A percentile compares a stretch with the other conserved stretches of the same genome.
Conservation (phyloP, 345 rosid species). For the Gossypium longicalyx region DNA sequence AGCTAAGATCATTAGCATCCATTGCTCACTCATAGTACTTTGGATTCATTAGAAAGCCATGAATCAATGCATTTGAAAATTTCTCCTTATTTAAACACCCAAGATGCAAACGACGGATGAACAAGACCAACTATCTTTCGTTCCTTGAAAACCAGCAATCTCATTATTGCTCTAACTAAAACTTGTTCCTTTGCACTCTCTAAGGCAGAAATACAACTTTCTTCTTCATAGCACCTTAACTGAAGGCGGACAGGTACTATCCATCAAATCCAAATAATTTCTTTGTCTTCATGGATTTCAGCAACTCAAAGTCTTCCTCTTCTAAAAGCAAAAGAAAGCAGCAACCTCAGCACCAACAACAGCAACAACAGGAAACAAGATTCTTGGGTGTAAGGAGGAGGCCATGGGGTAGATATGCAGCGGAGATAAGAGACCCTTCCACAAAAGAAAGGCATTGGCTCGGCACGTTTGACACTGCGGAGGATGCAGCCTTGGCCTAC, state of each 20-base stretch:
- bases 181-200: too few species aligned
- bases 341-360: conserved; percentile 21
- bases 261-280: not conserved
- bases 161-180: too few species aligned
- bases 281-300: conserved; percentile 28
- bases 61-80: not conserved
- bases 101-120: conserved; percentile 22
- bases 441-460: conserved; percentile 4
- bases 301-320: conserved; percentile 33
- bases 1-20: conserved; percentile 18
- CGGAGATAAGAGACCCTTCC: conserved; percentile 4
- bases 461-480: not conserved
- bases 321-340: conserved; percentile 59
- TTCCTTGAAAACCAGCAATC: not conserved
- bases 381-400: conserved; percentile 2
- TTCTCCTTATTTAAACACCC: conserved; percentile 26
- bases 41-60: not conserved
- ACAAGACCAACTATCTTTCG: conserved; percentile 15
- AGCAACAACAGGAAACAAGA: not conserved
- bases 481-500: conserved; percentile 1
- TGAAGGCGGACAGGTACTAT: too few species aligned
- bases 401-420: conserved; percentile 2
- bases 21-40: conserved; percentile 12
- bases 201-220: too few species aligned
- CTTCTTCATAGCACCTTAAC: too few species aligned